Percentiles rank a stretch among this genome's conserved stretches.
Evolutionary conservation across 257 asterid genomes (phyloP).

Genomic region (Mentha longifolia): DNA sequence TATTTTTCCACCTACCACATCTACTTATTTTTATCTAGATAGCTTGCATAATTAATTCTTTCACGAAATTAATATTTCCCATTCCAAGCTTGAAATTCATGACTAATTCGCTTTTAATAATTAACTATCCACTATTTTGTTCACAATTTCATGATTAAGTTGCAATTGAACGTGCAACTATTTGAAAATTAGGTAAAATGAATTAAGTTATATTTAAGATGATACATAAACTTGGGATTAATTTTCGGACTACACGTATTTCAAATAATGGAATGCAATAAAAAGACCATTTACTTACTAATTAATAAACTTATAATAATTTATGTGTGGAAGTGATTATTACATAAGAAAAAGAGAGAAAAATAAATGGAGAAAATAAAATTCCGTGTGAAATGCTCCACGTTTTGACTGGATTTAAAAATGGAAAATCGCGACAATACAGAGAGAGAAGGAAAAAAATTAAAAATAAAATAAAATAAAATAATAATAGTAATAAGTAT

Average conservation of each 20-base stretch:
- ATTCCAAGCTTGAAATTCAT: background rate
- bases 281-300: no score
- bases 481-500: background rate
- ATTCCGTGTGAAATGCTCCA: constrained; percentile 3
- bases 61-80: background rate
- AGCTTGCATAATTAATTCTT: background rate
- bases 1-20: background rate
- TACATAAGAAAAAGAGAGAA: no score
- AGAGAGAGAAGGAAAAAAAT: background rate
- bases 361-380: background rate
- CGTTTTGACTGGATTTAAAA: background rate
- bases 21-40: background rate
- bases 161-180: background rate
- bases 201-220: background rate
- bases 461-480: background rate
- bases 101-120: background rate
- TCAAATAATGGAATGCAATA: no score
- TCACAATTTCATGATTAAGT: background rate
- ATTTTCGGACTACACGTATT: no score
- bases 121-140: background rate
- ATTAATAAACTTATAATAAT: no score
- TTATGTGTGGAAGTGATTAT: no score
- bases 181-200: background rate
- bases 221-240: background rate
- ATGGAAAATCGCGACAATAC: background rate